Evolutionary conservation across 2,329 filamentous ascomycete species (phyloP).

Genomic region (Nemania sp.): DNA sequence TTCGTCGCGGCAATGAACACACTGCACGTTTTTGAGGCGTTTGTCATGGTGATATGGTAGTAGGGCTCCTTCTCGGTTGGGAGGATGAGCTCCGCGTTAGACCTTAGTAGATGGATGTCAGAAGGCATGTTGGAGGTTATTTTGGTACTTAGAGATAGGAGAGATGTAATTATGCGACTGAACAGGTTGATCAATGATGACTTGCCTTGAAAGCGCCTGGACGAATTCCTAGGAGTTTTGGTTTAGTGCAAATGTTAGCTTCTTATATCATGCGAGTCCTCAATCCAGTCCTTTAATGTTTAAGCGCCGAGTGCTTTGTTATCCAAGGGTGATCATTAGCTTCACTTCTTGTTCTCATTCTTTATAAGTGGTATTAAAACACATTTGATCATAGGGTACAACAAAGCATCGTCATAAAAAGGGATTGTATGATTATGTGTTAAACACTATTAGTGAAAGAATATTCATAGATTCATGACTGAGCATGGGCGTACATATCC

Average conservation of each 20-base stretch:
- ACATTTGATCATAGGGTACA: background rate
- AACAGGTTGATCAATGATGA: background rate
- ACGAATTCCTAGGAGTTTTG: background rate
- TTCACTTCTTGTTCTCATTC: background rate
- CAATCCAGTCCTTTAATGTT: background rate
- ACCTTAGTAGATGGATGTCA: constrained; percentile 11
- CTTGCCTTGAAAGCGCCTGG: background rate
- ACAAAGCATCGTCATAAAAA: background rate
- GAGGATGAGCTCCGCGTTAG: constrained; percentile 5
- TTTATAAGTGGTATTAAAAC: background rate
- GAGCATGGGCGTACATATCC: background rate
- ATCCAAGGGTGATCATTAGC: background rate
- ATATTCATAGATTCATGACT: constrained; percentile 4
- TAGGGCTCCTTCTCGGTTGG: constrained; percentile 9
- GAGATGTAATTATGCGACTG: background rate
- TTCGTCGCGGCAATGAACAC: constrained; percentile 13
- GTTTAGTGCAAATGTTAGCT: background rate
- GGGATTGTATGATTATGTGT: background rate
- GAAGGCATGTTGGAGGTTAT: constrained; percentile 17
- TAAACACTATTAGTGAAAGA: constrained; percentile 24
- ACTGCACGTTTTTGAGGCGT: background rate
- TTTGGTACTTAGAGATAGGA: background rate
- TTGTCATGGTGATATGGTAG: constrained; percentile 5
- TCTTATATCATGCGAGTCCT: background rate
- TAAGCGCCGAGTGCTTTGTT: background rate